Conservation (phyloP, 73 alveolate genomes). For the Paraurostyla sp. region DNA sequence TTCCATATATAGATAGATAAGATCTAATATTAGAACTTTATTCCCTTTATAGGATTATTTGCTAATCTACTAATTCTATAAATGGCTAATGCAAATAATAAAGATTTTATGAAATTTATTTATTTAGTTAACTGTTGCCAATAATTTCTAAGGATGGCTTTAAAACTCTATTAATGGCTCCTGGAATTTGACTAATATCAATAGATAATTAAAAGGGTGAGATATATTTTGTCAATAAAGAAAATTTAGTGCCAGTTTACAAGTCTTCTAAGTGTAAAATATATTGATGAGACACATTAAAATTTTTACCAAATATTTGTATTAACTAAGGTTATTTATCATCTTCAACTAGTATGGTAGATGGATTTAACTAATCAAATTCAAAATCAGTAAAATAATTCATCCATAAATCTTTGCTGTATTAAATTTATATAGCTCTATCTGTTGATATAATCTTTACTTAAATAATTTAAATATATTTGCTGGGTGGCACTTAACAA, state of each 20-base stretch:
- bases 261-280: not conserved
- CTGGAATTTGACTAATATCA: not conserved
- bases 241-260: not conserved
- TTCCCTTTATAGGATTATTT: not conserved
- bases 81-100: not conserved
- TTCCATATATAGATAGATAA: not conserved
- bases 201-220: not conserved
- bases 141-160: not conserved
- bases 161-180: not conserved
- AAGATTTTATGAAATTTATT: not conserved
- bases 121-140: not conserved
- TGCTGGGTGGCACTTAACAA: not conserved
- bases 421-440: not conserved
- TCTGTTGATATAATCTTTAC: not conserved
- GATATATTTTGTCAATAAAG: not conserved
- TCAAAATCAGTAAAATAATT: not conserved
- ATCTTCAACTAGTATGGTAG: not conserved
- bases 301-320: constrained; percentile 12
- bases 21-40: not conserved
- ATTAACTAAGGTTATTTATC: not conserved
- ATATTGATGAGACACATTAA: not conserved
- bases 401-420: not conserved
- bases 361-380: not conserved
- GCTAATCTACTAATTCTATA: not conserved
- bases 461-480: not conserved